phyloP scores from a whole-genome alignment of 768 basidiomycete species.

The Artomyces pyxidatus region DNA sequence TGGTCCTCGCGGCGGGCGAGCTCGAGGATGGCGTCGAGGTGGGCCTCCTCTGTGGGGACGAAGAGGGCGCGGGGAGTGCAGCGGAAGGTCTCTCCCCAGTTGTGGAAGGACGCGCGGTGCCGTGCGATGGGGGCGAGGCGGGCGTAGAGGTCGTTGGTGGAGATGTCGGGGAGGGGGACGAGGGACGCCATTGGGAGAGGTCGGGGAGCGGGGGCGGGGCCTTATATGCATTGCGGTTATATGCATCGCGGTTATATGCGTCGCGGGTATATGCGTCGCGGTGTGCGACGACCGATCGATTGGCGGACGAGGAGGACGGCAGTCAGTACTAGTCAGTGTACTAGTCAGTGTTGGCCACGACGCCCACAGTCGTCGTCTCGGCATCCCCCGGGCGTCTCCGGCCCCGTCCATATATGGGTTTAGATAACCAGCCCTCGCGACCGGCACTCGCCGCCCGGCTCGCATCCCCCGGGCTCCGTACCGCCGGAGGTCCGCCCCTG shows the following conservation, averaged over 20 bases:
- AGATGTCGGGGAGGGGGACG: slow-evolving; percentile 28
- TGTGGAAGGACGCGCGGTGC: slow-evolving; percentile 48
- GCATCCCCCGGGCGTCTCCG: background rate
- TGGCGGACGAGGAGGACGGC: too few relatives aligned
- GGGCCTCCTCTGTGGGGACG: slow-evolving; percentile 57
- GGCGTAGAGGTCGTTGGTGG: slow-evolving; percentile 40
- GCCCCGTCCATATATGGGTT: too few relatives aligned
- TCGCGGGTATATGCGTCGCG: background rate
- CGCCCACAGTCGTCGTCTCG: too few relatives aligned
- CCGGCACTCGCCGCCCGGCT: background rate
- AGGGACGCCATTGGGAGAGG: slow-evolving; percentile 24
- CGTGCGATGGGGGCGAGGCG: slow-evolving; percentile 49
- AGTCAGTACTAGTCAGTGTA: too few relatives aligned
- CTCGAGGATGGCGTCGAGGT: slow-evolving; percentile 72
- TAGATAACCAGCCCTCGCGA: background rate
- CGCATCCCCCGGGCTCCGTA: background rate
- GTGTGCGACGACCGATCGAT: background rate
- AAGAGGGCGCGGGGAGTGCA: slow-evolving; percentile 68
- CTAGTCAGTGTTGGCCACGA: too few relatives aligned
- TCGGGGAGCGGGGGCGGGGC: slow-evolving; percentile 3
- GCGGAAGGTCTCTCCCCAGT: slow-evolving; percentile 81
- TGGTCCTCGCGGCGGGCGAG: slow-evolving; percentile 68
- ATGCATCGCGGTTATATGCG: background rate
- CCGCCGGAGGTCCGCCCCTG: background rate
- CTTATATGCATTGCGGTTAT: background rate